Evolutionary conservation across 1,284 basidiomycete species (phyloP).

Genomic region (Phylloboletellus chloephorus): DNA sequence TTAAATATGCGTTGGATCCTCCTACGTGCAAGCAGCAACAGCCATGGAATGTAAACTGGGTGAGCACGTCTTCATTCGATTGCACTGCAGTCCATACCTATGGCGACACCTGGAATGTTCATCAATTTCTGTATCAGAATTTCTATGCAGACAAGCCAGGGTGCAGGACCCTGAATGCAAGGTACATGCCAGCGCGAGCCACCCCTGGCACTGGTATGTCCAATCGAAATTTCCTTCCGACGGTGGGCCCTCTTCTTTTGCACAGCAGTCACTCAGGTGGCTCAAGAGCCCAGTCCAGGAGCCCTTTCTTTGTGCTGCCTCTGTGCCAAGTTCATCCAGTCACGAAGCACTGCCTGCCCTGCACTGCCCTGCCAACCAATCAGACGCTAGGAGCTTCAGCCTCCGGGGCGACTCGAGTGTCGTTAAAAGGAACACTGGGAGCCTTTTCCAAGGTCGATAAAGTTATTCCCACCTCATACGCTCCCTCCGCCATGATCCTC

Average conservation of each 20-base stretch:
- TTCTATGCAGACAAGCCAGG: constrained; percentile 5
- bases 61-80: too few species aligned
- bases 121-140: neutral
- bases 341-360: neutral
- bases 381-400: neutral
- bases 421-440: constrained; percentile 8
- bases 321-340: neutral
- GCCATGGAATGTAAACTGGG: too few species aligned
- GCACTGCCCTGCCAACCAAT: neutral
- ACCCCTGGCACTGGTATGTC: neutral
- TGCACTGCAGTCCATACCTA: too few species aligned
- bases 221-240: too few species aligned
- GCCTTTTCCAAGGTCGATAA: neutral
- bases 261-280: neutral
- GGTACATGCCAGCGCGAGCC: too few species aligned
- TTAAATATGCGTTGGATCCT: too few species aligned
- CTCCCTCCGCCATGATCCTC: constrained; percentile 20
- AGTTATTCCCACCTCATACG: neutral
- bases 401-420: neutral
- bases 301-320: neutral
- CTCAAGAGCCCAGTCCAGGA: too few species aligned
- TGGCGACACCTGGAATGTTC: too few species aligned
- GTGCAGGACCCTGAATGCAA: neutral
- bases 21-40: too few species aligned
- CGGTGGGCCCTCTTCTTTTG: neutral